A percentile compares a stretch with the other conserved stretches of the same genome.
Evolutionary conservation across 768 basidiomycete species (phyloP).

Genomic region (Holtermannia corniformis): DNA sequence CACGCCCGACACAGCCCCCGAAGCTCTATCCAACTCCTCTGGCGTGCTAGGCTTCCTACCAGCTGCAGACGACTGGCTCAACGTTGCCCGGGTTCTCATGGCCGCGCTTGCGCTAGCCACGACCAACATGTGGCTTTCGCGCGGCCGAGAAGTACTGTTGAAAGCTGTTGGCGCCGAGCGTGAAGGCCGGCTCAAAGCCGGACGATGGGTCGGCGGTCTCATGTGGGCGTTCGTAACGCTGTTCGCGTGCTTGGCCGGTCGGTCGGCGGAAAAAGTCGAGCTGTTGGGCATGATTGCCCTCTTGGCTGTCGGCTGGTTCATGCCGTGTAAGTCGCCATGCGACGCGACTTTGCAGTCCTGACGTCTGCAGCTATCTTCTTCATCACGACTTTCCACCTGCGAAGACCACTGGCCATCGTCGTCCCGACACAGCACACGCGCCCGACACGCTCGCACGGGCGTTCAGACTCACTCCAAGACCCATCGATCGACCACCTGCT

Average conservation of each 20-base stretch:
- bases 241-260: constrained; percentile 29
- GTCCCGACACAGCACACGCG: constrained; percentile 48
- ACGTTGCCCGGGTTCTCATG: constrained; percentile 33
- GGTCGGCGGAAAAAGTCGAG: constrained; percentile 29
- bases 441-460: constrained; percentile 7
- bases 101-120: constrained; percentile 25
- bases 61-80: constrained; percentile 29
- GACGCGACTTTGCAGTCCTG: not conserved
- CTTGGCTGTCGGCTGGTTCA: constrained; percentile 33
- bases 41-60: constrained; percentile 28
- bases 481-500: constrained; percentile 49
- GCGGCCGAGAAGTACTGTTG: constrained; percentile 30
- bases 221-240: constrained; percentile 25
- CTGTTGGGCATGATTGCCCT: constrained; percentile 28
- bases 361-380: constrained; percentile 55
- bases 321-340: constrained; percentile 25
- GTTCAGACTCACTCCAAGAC: constrained; percentile 42
- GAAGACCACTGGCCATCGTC: constrained; percentile 72
- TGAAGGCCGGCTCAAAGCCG: constrained; percentile 29
- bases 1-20: constrained; percentile 4
- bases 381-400: constrained; percentile 73
- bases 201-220: constrained; percentile 28
- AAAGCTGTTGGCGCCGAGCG: constrained; percentile 26
- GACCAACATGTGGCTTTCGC: constrained; percentile 27
- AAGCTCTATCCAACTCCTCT: constrained; percentile 1